phyloP scores from a whole-genome alignment of 1,284 basidiomycete species.

The Phellinidium pouzarii region DNA sequence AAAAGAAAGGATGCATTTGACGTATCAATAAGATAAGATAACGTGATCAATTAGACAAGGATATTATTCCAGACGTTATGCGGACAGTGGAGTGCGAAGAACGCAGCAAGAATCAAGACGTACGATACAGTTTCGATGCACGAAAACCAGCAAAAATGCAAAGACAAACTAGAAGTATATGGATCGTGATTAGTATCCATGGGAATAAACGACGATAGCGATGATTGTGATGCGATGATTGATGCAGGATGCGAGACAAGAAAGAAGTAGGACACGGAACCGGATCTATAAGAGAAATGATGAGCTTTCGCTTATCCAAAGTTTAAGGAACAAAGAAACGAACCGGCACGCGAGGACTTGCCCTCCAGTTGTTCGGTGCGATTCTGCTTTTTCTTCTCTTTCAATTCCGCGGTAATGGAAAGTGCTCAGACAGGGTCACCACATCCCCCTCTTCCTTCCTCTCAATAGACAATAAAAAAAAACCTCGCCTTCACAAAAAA shows the following conservation, averaged over 20 bases:
- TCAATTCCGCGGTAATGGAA: background rate
- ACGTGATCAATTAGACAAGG: background rate
- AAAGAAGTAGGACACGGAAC: conserved; percentile 4
- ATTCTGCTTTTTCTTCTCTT: background rate
- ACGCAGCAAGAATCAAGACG: background rate
- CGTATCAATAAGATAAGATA: background rate
- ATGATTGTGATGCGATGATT: conserved; percentile 14
- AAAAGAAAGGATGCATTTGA: background rate
- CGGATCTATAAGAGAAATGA: conserved; percentile 10
- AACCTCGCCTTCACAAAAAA: background rate
- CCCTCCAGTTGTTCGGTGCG: background rate
- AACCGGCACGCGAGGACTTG: background rate
- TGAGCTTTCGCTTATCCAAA: conserved; percentile 1
- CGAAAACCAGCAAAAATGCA: background rate
- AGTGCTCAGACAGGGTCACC: background rate
- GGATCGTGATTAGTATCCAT: conserved; percentile 7
- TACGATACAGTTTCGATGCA: conserved; percentile 7
- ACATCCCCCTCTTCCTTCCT: background rate
- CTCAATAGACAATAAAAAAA: background rate
- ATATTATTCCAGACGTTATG: background rate
- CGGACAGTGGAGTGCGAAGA: background rate
- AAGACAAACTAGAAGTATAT: background rate
- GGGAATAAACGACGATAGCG: conserved; percentile 13
- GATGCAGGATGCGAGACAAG: conserved; percentile 8
- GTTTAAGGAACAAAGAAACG: background rate